Percentiles rank a stretch among this genome's conserved stretches.
Conservation (phyloP, 2,329 filamentous ascomycete species). For the Beauveria brongniartii region DNA sequence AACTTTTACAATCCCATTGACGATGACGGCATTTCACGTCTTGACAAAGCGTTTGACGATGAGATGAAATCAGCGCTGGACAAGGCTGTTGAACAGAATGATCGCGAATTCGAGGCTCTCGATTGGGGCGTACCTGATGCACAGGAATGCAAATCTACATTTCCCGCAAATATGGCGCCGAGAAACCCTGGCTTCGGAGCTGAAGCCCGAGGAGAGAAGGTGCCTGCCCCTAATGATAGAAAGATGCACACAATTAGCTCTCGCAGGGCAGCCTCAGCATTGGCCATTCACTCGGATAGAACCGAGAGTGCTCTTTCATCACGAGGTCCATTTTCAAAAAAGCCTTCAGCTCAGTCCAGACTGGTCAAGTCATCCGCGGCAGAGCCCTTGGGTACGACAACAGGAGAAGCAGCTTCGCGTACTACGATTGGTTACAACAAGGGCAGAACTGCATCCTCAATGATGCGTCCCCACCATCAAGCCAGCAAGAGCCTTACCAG, state of each 20-base stretch:
- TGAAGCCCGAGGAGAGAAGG: neutral
- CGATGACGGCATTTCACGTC: constrained; percentile 56
- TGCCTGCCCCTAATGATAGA: neutral
- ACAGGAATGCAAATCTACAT: constrained; percentile 30
- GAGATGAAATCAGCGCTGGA: constrained; percentile 42
- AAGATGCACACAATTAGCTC: constrained; percentile 27
- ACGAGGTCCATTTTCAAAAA: neutral
- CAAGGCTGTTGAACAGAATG: constrained; percentile 58
- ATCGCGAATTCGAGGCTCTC: constrained; percentile 55
- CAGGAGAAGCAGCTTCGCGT: constrained; percentile 60
- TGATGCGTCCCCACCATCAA: constrained; percentile 27
- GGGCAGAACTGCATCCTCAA: constrained; percentile 52
- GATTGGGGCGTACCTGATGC: constrained; percentile 53
- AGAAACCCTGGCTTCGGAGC: neutral
- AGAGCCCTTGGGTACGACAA: constrained; percentile 41
- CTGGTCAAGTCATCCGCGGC: constrained; percentile 18
- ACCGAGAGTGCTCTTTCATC: constrained; percentile 9
- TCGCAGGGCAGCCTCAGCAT: constrained; percentile 44
- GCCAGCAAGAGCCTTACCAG: constrained; percentile 10
- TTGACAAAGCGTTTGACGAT: constrained; percentile 53
- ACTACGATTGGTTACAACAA: constrained; percentile 81
- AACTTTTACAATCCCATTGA: constrained; percentile 56
- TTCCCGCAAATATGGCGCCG: neutral
- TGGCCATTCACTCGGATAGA: constrained; percentile 27
- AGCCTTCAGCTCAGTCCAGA: constrained; percentile 10